Evolutionary conservation across 148 eudicot species (phyloP), one percentile per base, ranked within the genome.

Genomic region (Amaranthus hypochondriacus): DNA sequence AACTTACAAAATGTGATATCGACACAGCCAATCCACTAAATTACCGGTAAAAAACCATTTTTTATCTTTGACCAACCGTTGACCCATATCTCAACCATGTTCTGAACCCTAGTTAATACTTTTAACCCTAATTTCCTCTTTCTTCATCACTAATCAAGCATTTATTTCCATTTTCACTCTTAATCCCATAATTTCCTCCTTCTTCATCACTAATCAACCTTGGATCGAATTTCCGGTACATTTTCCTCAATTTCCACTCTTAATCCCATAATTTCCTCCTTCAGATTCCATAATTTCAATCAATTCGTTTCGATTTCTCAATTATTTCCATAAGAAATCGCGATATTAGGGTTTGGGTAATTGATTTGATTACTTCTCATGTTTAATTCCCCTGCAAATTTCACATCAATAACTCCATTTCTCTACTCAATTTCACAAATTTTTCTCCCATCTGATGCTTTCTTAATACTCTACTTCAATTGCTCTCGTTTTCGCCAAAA

Each of bases 401-500:
- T 77, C 51, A 69, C 77, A 60, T 59, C 78, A 67, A 82, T 68
- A 49, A 49, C 85, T 68, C 79, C 71, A 21, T 80, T 82, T 80
- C 60, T 77, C 6, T 83, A 80, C 75, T 83, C 83, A 57, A 79
- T 89, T 81, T 86, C 89, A 28, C 73, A 74, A 10, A 51, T 76
- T 49, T 85, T 89, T 70, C 82, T 76, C 60, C 78, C 72, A 11
- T 75, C 62, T 78, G 84, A 80, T 69, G 75, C 76, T 77, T 82
- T 80, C 74, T 82, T 80, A 76, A 82, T 83, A 68, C 70, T 77
- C 49, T 81, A 80, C 57, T 71, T 83, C 60, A 73, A 84, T 83
- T 86, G 87, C 75, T 83, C 84, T 62, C 87, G 87, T 73, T 88
- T 90, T 49, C 92, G 92, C 82, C 83, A 83, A 53, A 89, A 87